Evolutionary conservation across 2,329 filamentous ascomycete genomes (phyloP), one percentile per base, ranked within the genome.

Genomic region (Nannizziopsis arthrosporioides): DNA sequence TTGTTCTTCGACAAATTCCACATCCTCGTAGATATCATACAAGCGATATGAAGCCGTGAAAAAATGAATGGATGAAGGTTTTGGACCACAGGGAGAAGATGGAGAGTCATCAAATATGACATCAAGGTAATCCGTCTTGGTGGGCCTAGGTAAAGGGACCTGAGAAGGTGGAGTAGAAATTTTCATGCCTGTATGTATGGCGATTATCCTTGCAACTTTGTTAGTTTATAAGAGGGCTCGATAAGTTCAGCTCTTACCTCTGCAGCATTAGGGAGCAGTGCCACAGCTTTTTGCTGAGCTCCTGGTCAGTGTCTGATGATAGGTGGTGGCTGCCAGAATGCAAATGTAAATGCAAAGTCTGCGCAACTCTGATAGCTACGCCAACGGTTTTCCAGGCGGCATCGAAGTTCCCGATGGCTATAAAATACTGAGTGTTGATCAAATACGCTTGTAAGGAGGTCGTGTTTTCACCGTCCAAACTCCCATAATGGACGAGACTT

Each of bases 121-220:
- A 44, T 60, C 57, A n/a, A 57, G 41, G 38, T 61, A 61, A 45
- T 60, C 57, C 1, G 44, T 52, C n/a, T 60, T 53, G 35, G 54
- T 46, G 19, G 59, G 57, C 0, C 47, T 55, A 11, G 57, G 58
- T 9, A 61, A 44, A 1, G 56, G 54, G 2, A 56, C 47, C 19
- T 51, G 51, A 35, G 53, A 53, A n/a, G 50, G 42, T 30, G 54
- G 46, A n/a, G 51, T 34, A 9, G 51, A 53, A 17, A 56, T 50
- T 7, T 54, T 49, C 11, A 44, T 48, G 10, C 58, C 57, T 7
- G 54, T 36, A 14, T 55, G 51, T 14, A 61, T 46, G 14, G 58
- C 55, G 42, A 60, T 52, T 6, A 56, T 56, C 17, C 54, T 27
- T 55, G 12, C 11, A 12, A 14, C 5, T 18, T 18, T 3, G 27